phyloP scores from a whole-genome alignment of 1,139 yeast species.

The Pneumocystis jirovecii region DNA sequence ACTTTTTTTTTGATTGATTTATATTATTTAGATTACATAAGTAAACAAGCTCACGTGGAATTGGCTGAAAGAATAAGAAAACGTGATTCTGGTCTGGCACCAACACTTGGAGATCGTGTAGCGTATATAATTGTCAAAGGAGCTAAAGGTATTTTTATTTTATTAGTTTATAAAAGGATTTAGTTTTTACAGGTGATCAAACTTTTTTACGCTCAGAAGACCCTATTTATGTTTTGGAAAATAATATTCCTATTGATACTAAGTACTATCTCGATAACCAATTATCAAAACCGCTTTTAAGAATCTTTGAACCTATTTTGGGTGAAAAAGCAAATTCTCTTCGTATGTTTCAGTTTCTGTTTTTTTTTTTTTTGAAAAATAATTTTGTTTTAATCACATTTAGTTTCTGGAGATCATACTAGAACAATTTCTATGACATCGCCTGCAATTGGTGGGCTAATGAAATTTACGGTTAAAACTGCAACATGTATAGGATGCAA shows the following conservation, averaged over 20 bases:
- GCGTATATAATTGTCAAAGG: slow-evolving; percentile 86
- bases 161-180: not conserved
- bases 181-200: slow-evolving; percentile 37
- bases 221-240: slow-evolving; percentile 81
- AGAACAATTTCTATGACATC: slow-evolving; percentile 58
- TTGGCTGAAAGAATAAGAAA: slow-evolving; percentile 90
- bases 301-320: slow-evolving; percentile 89
- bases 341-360: slow-evolving; percentile 16
- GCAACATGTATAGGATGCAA: slow-evolving; percentile 81
- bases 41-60: slow-evolving; percentile 94
- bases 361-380: slow-evolving; percentile 17
- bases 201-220: slow-evolving; percentile 94
- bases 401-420: slow-evolving; percentile 56
- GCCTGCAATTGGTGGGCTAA: slow-evolving; percentile 58
- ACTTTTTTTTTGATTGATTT: not conserved
- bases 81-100: slow-evolving; percentile 96
- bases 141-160: slow-evolving; percentile 32
- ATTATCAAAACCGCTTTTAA: slow-evolving; percentile 74
- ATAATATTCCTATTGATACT: slow-evolving; percentile 86
- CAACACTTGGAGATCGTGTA: slow-evolving; percentile 92
- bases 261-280: slow-evolving; percentile 89
- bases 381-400: not conserved
- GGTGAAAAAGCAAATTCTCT: slow-evolving; percentile 80
- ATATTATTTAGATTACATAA: slow-evolving; percentile 50
- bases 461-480: slow-evolving; percentile 82